phyloP scores from a whole-genome alignment of 1,284 basidiomycete genomes.

The Golubevia pallescens region DNA sequence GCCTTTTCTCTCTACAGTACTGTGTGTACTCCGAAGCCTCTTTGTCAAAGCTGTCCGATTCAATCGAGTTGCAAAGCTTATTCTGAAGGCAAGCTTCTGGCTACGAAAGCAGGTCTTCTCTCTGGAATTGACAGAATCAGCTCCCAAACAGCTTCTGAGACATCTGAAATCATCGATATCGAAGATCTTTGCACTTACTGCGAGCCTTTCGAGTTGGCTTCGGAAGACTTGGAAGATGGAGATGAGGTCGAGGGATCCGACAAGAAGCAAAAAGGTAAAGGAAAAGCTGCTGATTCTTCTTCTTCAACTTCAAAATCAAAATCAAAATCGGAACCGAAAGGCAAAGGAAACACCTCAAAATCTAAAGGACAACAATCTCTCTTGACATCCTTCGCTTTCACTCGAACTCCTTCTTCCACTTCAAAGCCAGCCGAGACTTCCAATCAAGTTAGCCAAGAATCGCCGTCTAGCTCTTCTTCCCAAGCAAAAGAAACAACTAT shows the following conservation, averaged over 20 bases:
- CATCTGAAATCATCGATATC: constrained; percentile 20
- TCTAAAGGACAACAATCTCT: constrained; percentile 3
- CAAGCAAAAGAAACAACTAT: background rate
- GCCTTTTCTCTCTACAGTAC: constrained; percentile 29
- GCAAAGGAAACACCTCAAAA: constrained; percentile 3
- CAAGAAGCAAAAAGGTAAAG: constrained; percentile 12
- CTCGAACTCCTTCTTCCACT: too few species aligned
- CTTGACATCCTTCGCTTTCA: background rate
- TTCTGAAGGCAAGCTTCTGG: constrained; percentile 13
- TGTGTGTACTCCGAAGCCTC: constrained; percentile 39
- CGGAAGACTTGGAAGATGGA: constrained; percentile 16
- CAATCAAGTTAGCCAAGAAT: too few species aligned
- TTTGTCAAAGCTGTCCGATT: constrained; percentile 44
- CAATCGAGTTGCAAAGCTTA: constrained; percentile 15
- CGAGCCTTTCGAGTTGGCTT: constrained; percentile 18
- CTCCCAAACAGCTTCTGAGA: background rate
- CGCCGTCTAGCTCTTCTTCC: background rate
- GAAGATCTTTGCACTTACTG: constrained; percentile 52
- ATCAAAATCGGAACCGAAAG: background rate
- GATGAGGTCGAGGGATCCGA: background rate
- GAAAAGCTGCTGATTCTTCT: too few species aligned
- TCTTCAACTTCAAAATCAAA: background rate
- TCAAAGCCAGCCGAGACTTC: too few species aligned
- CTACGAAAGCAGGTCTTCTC: background rate
- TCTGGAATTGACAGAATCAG: background rate